Percentiles rank a stretch among this genome's conserved stretches.
Conservation (phyloP, 2,329 filamentous ascomycete genomes). For the Colletotrichum sp. region DNA sequence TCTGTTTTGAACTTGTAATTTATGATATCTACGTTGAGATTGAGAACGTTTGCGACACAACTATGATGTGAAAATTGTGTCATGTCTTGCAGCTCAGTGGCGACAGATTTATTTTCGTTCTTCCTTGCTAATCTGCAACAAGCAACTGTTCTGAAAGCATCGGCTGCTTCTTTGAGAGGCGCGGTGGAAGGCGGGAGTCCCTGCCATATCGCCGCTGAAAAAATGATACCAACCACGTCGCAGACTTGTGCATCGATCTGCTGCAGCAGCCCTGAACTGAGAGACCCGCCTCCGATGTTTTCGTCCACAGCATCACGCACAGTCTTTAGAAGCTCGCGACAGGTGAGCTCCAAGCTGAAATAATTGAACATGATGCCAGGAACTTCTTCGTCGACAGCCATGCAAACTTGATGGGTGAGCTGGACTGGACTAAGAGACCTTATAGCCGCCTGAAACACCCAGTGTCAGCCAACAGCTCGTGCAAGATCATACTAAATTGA, state of each 20-base stretch:
- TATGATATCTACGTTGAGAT: background rate
- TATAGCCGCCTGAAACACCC: background rate
- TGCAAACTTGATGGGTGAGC: background rate
- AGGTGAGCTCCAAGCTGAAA: background rate
- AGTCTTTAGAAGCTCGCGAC: background rate
- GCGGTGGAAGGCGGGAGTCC: background rate
- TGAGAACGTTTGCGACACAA: background rate
- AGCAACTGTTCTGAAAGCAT: background rate
- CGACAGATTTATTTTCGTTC: no score
- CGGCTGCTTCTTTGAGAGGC: background rate
- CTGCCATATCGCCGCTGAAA: background rate
- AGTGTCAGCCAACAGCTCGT: background rate
- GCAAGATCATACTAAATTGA: background rate
- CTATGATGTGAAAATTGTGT: background rate
- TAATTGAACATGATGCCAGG: background rate
- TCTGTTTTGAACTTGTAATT: background rate
- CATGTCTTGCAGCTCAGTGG: background rate
- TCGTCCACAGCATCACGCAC: background rate
- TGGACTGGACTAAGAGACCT: background rate
- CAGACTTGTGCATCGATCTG: background rate
- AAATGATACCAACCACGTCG: background rate
- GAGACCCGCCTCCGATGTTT: background rate
- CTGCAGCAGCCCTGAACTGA: background rate
- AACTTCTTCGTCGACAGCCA: background rate
- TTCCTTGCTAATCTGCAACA: background rate